Base-by-base conservation (phyloP, 306 rosid species). In the Begonia loranthoides region DNA sequence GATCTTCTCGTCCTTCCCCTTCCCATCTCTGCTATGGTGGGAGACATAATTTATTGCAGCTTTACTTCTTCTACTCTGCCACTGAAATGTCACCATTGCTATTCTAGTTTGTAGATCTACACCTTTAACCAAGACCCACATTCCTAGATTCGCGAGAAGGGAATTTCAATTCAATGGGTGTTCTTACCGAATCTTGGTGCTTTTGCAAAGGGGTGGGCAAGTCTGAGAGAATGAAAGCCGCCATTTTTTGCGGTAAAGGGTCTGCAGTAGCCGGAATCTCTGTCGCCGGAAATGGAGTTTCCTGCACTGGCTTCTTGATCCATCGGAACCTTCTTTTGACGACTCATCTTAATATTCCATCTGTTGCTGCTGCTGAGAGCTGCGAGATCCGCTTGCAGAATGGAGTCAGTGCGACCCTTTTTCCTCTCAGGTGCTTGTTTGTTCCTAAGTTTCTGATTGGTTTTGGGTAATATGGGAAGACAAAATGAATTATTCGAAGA, bases 181-280 rank as follows among this genome's bases (percentile, higher is more conserved):
- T 78, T 68, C 67, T 92, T 39, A 74, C 77, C 34, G 96, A 92
- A 51, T 76, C 99, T 14, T 83, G 92, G 96, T 92, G 99, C 49
- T 92, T 92, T 72, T 92, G 99, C 71, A 92, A 83, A 70, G 96
- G 99, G 15, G 79, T 83, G 15, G 72, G 96, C 63, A 92, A 87
- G 79, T 72, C 89, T 1, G 99, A 92, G 78, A 64, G 78, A 50
- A 83, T 77, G 84, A 83, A 83, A 54, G 94, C 60, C 40, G 59
- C 96, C 41, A 83, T 92, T 58, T 92, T 76, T 59, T 56, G 87
- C 9, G 79, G 76, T 9, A 87, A 86, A 65, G 78, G 71, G 15
- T 80, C 75, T 4, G 88, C 94, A 51, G 73, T 83, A 66, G 96
- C 74, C 43, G 72, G 82, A 57, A 73, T 83, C 61, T 72, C 76